Base-by-base conservation (phyloP, 2,329 filamentous ascomycete species). In the Penicillium sclerotigenum region DNA sequence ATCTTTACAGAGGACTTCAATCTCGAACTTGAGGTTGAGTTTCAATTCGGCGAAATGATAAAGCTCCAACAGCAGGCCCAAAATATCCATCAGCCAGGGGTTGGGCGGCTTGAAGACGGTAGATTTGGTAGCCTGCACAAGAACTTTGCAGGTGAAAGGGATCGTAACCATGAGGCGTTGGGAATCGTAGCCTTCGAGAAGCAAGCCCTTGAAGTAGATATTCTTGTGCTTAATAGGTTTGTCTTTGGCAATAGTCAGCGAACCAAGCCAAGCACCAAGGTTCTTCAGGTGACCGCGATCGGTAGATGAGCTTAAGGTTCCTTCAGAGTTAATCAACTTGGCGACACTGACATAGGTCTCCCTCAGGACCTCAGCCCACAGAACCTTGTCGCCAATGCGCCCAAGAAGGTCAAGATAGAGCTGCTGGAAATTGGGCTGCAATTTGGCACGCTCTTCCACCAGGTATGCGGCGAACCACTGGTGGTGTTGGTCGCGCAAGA, bases 391-490 rank as follows among this genome's bases (percentile, higher is more conserved):
- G 63, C 90, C 84, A 64, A 97, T 90, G 33, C 91, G 83, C 54
- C 88, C 88, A 58, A 99, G 83, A 49, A 99, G 83, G 65, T 96
- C 90, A 47, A 97, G 83, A 71, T 99, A 99, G 22, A 99, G 84
- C 57, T 89, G 83, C 65, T 99, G 94, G 69, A 95, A 97, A 73
- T 99, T 99, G 6, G 93, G 92, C 71, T 99, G 93, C 80, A 96
- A 87, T 75, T 97, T 97, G 31, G 93, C 95, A 43, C 95, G 90
- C 71, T 97, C 90, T 69, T 97, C 93, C 3, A 99, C 94, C 10
- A 99, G 81, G 68, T 97, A 96, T 46, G 87, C 87, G 7, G 95
- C 94, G 69, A 99, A 99, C 94, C 94, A 99, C 69, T 95, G 91
- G 67, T 95, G 89, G 71, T 97, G 88, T 63, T 87, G 86, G 51